phyloP scores from a whole-genome alignment of 2,329 filamentous ascomycete genomes.

The Calonectria henricotiae region DNA sequence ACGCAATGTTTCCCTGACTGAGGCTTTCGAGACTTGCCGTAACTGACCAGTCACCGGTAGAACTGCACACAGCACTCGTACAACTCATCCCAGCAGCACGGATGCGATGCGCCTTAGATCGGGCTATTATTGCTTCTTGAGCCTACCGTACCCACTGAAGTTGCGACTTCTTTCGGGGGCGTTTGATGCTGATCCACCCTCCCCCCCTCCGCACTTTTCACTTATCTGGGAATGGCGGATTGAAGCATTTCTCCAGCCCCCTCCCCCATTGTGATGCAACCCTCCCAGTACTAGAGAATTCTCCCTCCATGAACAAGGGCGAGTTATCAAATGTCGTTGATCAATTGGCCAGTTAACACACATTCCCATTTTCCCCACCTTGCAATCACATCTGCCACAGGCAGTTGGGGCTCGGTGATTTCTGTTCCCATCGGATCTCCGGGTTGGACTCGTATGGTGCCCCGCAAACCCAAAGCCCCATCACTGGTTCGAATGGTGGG shows the following conservation, averaged over 20 bases:
- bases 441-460: slow-evolving; percentile 29
- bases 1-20: slow-evolving; percentile 36
- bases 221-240: slow-evolving; percentile 33
- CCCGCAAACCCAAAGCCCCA: slow-evolving; percentile 30
- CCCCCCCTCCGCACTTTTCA: slow-evolving; percentile 38
- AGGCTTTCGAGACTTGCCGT: slow-evolving; percentile 39
- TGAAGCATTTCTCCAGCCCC: slow-evolving; percentile 30
- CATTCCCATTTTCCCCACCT: slow-evolving; percentile 1
- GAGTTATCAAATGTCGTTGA: slow-evolving; percentile 23
- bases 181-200: slow-evolving; percentile 44
- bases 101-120: slow-evolving; percentile 51
- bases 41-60: slow-evolving; percentile 46
- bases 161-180: slow-evolving; percentile 36
- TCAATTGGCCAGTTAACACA: slow-evolving; percentile 42
- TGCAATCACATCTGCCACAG: slow-evolving; percentile 1
- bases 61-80: slow-evolving; percentile 44
- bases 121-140: slow-evolving; percentile 42
- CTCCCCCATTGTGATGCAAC: slow-evolving; percentile 41
- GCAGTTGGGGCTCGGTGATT: slow-evolving; percentile 6
- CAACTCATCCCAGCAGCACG: slow-evolving; percentile 47
- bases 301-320: slow-evolving; percentile 36
- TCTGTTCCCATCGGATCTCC: slow-evolving; percentile 38
- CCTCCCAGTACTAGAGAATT: slow-evolving; percentile 41
- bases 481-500: slow-evolving; percentile 10
- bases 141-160: slow-evolving; percentile 40